Base-by-base conservation (phyloP, 2,329 filamentous ascomycete species). In the Alternaria sp. region DNA sequence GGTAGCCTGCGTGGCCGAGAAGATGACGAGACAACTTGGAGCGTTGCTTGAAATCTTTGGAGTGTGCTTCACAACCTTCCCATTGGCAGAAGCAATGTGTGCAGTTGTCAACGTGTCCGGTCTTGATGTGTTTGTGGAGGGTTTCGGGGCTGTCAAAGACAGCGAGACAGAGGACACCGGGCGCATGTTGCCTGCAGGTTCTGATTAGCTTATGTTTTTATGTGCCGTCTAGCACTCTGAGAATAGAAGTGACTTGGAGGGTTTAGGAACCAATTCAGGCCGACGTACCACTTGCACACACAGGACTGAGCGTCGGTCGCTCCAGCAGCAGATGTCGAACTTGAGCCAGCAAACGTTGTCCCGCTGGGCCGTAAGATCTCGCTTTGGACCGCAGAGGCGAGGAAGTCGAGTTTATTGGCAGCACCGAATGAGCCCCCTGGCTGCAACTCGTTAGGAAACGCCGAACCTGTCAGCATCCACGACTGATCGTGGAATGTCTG, bases 31-130 rank as follows among this genome's bases (percentile, higher is more conserved):
- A 76, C 4, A 81, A 70, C 65, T 81, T 81, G 6, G 76, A 78
- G 17, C 78, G 76, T 61, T 81, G 79, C 61, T 80, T 80, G 66
- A 80, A 80, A 61, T 81, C 78, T 60, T 79, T 80, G 9, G 69
- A 61, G 0, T 65, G 69, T 5, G 72, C 70, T 32, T 79, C 75
- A 51, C 79, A 81, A 13, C 65, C 67, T 57, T 76, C 72, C 79
- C 79, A 81, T 56, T 76, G 77, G 52, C 78, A 80, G 66, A 75
- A 69, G 62, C 75, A 79, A 30, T 68, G 68, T 2, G 70, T 69
- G 60, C 75, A 79, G 57, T 73, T 76, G 65, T 79, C 75, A 17
- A 79, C 76, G 52, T 80, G 78, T 0, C 69, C 63, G 10, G 70
- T 68, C 53, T 79, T 79, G 59, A 79, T 74, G 65, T 80, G 78